Base-by-base conservation (phyloP, 1,284 basidiomycete species). In the Polyporus tsugae region DNA sequence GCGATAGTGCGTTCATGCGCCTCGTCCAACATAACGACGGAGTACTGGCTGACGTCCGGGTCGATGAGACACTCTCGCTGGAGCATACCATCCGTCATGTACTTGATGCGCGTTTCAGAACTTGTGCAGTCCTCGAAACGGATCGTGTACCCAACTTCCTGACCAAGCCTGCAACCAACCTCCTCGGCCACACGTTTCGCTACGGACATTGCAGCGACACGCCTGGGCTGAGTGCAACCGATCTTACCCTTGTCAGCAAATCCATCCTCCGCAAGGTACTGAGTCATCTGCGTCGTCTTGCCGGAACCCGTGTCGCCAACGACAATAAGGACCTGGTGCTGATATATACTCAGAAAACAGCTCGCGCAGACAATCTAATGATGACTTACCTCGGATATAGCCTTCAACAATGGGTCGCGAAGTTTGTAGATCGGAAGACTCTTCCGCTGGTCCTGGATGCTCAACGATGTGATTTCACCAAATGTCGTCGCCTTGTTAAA, bases 21-120 rank as follows among this genome's bases (percentile, higher is more conserved):
- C 82, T 99, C 97, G 80, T 99, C 97, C 76, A 99, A 85, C 94
- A 99, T 99, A 80, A 99, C 87, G 63, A 99, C 95, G 9, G 95
- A 96, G 80, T 99, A 99, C 60, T 90, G 88, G 65, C 90, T 93
- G 78, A 96, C 92, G 73, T 98, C 91, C 6, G 97, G 97, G 78
- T 99, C 98, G 74, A 99, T 93, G 59, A 99, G 84, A 76, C 94
- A 96, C 84, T 99, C 97, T 82, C 97, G 89, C 78, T 98, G 95
- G 15, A 99, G 87, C 96, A 99, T 98, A 84, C 97, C 98, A 78
- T 99, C 97, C 72, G 98, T 99, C 98, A 99, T 99, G 87, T 98
- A 99, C 82, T 99, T 99, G 87, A 99, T 99, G 77, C 94, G 91
- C 13, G 97, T 99, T 80, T 99, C 98, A 0, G 97, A 95, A 76